phyloP scores from a whole-genome alignment of 371 early-diverging fungal species.

The Rhizopus stolonifer region DNA sequence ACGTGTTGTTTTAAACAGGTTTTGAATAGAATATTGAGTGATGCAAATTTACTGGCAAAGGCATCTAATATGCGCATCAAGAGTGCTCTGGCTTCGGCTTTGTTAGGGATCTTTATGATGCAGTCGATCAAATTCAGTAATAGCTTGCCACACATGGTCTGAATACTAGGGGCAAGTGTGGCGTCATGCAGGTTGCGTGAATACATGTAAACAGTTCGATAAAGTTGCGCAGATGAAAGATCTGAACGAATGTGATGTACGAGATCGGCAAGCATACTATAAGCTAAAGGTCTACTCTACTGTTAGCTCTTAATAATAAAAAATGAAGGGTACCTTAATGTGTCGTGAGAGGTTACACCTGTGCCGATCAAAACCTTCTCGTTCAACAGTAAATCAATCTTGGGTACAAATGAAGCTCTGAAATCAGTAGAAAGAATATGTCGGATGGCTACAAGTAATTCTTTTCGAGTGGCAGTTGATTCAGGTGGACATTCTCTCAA shows the following conservation, averaged over 20 bases:
- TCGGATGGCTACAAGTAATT: conserved; percentile 92
- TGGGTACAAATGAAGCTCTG: conserved; percentile 80
- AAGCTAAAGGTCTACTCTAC: conserved; percentile 88
- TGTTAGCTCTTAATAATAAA: too few species aligned
- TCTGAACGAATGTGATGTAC: conserved; percentile 92
- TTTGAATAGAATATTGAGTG: conserved; percentile 66
- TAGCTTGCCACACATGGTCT: conserved; percentile 94
- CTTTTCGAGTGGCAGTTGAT: conserved; percentile 90
- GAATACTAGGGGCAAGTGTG: conserved; percentile 83
- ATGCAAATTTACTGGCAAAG: conserved; percentile 76
- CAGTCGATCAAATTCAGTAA: conserved; percentile 90
- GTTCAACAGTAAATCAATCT: conserved; percentile 86
- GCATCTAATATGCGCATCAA: conserved; percentile 85
- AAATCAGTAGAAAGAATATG: conserved; percentile 93
- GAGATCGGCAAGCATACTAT: conserved; percentile 93
- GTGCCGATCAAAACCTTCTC: conserved; percentile 91
- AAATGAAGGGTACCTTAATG: conserved; percentile 80
- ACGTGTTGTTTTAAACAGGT: conserved; percentile 53
- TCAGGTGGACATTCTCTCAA: conserved; percentile 94
- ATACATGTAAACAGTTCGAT: conserved; percentile 85
- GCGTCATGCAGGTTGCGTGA: conserved; percentile 89
- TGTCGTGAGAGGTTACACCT: conserved; percentile 91
- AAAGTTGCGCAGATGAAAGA: conserved; percentile 74
- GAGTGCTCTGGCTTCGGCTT: conserved; percentile 66
- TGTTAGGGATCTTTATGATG: conserved; percentile 71